Base-by-base conservation (phyloP, 257 asterid genomes). In the Prunella vulgaris region DNA sequence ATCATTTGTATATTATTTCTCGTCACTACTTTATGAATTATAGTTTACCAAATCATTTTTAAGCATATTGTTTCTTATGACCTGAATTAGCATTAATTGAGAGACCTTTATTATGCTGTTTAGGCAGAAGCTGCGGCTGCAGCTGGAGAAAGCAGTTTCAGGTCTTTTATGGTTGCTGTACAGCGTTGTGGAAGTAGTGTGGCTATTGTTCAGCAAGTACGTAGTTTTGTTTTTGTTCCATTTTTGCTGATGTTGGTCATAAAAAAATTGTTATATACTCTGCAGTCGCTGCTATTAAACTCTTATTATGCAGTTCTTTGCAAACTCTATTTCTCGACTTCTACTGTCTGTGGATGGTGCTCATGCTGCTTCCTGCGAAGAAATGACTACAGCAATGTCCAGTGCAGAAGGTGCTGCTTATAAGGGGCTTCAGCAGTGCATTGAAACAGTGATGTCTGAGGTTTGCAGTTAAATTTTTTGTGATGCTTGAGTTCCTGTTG, bases 41-140 rank as follows among this genome's bases (percentile, higher is more conserved):
- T 59, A 27, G 44, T 60, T 60, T 66, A 66, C 63, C 71, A 10
- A 66, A 64, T 30, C 64, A 37, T 12, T 68, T 30, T 35, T 32
- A 30, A 60, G 28, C 38, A 18, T 30, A 37, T 35, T 13, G 8
- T 28, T 51, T 66, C 42, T 54, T 49, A 30, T 28, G 2, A 20
- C 57, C 49, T 68, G 37, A 74, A 49, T 20, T 5, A 33, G 69
- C 52, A 30, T 65, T 28, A 20, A 35, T 13, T 66, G 62, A 58
- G 64, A 64, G 56, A 38, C 51, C 58, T 32, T 75, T 59, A 40
- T 80, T 67, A 14, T 38, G 42, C 44, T 64, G 20, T 68, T 73
- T 69, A 94, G 99, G 99, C 99, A 25, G 99, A 94, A 87, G 96
- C 99, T 61, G 97, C 98, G 58, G 98, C 99, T 56, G 98, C 98